These are phyloP conservation scores for Catharanthus roseus DNA, from an alignment of 257 asterid genomes.

Conservation along the genomic window DNA sequence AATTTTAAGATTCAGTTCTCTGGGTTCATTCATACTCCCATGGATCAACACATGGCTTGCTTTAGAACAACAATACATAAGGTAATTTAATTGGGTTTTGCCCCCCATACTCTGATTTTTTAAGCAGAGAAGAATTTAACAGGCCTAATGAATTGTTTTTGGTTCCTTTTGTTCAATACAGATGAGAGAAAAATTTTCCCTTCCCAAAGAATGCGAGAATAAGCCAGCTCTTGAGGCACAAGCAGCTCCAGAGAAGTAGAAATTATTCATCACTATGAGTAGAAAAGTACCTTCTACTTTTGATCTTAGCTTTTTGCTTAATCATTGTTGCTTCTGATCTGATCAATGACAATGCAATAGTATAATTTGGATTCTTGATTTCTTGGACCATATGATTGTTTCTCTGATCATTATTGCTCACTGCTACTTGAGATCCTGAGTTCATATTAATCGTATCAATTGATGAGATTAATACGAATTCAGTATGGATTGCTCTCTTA, in stretches of 20 bases:
- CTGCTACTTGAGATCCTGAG: too few relatives aligned
- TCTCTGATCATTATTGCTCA: too few relatives aligned
- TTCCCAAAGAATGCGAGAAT: background rate
- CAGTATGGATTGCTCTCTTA: too few relatives aligned
- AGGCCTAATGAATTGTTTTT: background rate
- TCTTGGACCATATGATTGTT: too few relatives aligned
- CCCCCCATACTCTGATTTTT: background rate
- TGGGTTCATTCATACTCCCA: slow-evolving; percentile 20
- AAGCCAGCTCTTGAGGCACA: background rate
- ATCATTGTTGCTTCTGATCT: background rate
- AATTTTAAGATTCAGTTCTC: slow-evolving; percentile 21
- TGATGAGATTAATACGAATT: too few relatives aligned
- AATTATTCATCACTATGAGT: too few relatives aligned
- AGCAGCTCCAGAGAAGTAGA: background rate
- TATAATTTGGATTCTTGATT: background rate
- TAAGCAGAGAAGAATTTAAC: background rate
- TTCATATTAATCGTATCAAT: too few relatives aligned
- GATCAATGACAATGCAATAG: background rate
- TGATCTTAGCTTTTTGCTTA: too few relatives aligned
- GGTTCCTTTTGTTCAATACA: background rate
- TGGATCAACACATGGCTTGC: slow-evolving; percentile 30
- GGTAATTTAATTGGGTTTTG: slow-evolving; percentile 16
- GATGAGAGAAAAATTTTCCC: slow-evolving; percentile 5
- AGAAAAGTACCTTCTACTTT: too few relatives aligned
- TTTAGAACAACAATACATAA: slow-evolving; percentile 16